phyloP scores from a whole-genome alignment of 2,329 filamentous ascomycete genomes.

The Grosmannia penicillata region DNA sequence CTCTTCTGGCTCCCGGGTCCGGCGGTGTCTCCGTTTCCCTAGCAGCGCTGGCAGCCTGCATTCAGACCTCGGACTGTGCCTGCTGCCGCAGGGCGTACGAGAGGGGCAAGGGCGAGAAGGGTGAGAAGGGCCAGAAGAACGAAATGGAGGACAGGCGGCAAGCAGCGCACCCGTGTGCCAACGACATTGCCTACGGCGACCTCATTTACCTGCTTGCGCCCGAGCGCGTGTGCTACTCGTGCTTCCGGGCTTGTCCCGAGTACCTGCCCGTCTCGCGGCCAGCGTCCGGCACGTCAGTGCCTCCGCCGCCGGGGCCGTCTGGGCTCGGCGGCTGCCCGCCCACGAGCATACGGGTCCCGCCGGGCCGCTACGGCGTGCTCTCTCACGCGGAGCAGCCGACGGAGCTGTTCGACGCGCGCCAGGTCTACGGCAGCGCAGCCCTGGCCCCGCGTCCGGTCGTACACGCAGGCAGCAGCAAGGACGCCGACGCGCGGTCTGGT shows the following conservation, averaged over 20 bases:
- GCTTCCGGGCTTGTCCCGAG: slow-evolving; percentile 9
- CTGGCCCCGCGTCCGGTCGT: no score
- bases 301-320: neutral
- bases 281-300: neutral
- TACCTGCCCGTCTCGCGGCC: slow-evolving; percentile 8
- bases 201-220: slow-evolving; percentile 9
- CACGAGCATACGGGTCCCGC: slow-evolving; percentile 5
- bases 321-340: neutral
- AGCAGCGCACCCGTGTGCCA: neutral
- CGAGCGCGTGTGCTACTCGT: slow-evolving; percentile 10
- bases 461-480: neutral
- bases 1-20: slow-evolving; percentile 1
- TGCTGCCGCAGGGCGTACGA: slow-evolving; percentile 3
- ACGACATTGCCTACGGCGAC: slow-evolving; percentile 6
- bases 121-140: neutral
- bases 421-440: neutral
- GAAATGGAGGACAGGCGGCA: no score
- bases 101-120: neutral
- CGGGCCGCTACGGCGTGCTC: slow-evolving; percentile 9
- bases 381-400: slow-evolving; percentile 5
- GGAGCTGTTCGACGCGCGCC: slow-evolving; percentile 7
- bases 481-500: no score
- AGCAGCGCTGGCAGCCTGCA: slow-evolving; percentile 6
- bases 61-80: slow-evolving; percentile 6
- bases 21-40: slow-evolving; percentile 1